Evolutionary conservation across 2,329 filamentous ascomycete species (phyloP), one percentile per base, ranked within the genome.

Genomic region (Cladophialophora carrionii): DNA sequence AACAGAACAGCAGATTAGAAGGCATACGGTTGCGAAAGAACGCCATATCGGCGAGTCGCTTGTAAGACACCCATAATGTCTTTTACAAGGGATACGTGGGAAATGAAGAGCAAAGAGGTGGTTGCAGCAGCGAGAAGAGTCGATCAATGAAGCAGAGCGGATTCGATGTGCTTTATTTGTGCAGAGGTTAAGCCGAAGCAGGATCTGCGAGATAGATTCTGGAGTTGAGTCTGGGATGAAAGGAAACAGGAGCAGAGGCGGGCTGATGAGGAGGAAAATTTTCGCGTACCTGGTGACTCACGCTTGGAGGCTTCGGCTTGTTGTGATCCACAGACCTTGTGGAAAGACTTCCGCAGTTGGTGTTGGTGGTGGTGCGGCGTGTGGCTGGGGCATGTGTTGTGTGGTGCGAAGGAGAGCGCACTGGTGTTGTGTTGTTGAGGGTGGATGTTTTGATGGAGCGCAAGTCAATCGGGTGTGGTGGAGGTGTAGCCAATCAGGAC

Each of bases 61-160:
- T 41, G 57, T 37, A n/a, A 60, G 57, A 60, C 49, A 52, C 57
- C 48, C 31, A 54, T 54, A 53, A 60, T 60, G 57, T 53, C 31
- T 60, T 41, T 43, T 22, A 43, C n/a, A 51, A 60, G 57, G 34
- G 29, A 51, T 20, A 14, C 6, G 17, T 8, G 48, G 31, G 14
- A 26, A 20, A 20, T 26, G 31, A n/a, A 51, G n/a, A 37, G 48
- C 10, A 54, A 37, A 20, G 29, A 48, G 22, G 31, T 12, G 20
- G 1, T 22, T 58, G 24, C 34, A 41, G 41, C 51, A 51, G 62
- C 46, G 34, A 52, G 24, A 26, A 60, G 14, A 4, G 29, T 22
- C 34, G 34, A 48, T 51, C 22, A 53, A 60, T 26, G 48, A 34
- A 26, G 12, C 57, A 52, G 10, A 34, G 20, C 20, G 37, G 57